Evolutionary conservation across 2,329 filamentous ascomycete genomes (phyloP).

Genomic region (Beauveria medogensis): DNA sequence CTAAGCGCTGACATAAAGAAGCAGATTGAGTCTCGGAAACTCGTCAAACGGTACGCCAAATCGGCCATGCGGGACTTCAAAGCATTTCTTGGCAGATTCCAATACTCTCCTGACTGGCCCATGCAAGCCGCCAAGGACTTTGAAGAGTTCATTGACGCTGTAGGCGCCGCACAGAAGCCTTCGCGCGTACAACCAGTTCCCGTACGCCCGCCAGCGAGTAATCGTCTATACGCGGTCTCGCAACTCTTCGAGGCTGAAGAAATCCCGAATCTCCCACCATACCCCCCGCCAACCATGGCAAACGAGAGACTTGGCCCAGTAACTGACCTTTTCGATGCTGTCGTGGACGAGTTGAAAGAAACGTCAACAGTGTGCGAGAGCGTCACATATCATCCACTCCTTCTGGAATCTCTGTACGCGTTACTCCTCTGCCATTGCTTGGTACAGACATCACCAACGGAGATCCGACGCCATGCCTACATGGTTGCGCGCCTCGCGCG

Average conservation of each 20-base stretch:
- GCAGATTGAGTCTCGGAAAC: slow-evolving; percentile 41
- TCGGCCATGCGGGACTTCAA: slow-evolving; percentile 68
- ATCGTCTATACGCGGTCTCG: slow-evolving; percentile 38
- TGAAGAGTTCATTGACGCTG: slow-evolving; percentile 43
- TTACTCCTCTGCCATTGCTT: slow-evolving; percentile 73
- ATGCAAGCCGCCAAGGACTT: slow-evolving; percentile 50
- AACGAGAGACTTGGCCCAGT: not conserved
- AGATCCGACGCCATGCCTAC: slow-evolving; percentile 70
- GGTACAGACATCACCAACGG: slow-evolving; percentile 68
- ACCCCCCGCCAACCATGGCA: slow-evolving; percentile 38
- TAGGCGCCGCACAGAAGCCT: slow-evolving; percentile 21
- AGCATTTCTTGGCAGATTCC: slow-evolving; percentile 62
- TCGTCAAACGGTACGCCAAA: slow-evolving; percentile 67
- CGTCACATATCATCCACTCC: slow-evolving; percentile 68
- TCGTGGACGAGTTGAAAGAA: not conserved
- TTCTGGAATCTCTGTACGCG: slow-evolving; percentile 71
- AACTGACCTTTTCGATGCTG: not conserved
- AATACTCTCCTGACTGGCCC: slow-evolving; percentile 68
- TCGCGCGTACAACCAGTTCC: slow-evolving; percentile 37
- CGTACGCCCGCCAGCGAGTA: slow-evolving; percentile 22
- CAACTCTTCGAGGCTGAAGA: slow-evolving; percentile 57
- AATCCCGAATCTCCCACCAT: slow-evolving; percentile 60
- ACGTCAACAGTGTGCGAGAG: slow-evolving; percentile 19
- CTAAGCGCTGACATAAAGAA: slow-evolving; percentile 1
- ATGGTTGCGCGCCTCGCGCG: slow-evolving; percentile 71